phyloP scores from a whole-genome alignment of 345 rosid species.

The Carallia brachiata region DNA sequence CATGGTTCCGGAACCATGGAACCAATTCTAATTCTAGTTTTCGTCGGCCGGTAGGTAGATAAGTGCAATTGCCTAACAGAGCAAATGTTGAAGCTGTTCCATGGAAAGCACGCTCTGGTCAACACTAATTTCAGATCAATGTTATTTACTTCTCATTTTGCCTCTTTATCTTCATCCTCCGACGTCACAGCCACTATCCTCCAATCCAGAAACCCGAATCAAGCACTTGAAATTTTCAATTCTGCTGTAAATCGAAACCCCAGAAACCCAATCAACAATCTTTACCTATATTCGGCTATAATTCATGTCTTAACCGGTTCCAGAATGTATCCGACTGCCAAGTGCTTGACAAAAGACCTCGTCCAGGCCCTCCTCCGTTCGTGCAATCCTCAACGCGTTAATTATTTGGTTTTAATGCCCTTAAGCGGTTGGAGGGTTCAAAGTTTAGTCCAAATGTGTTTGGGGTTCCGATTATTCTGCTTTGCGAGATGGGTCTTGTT shows the following conservation, averaged over 20 bases:
- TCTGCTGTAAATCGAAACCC: conserved; percentile 22
- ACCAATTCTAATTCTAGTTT: too few species aligned
- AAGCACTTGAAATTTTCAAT: conserved; percentile 41
- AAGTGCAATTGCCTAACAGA: too few species aligned
- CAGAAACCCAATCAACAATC: conserved; percentile 30
- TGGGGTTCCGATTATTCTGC: conserved; percentile 46
- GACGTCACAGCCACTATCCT: conserved; percentile 40
- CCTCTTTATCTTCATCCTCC: conserved; percentile 14
- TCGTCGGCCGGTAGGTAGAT: too few species aligned
- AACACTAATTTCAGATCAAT: neutral
- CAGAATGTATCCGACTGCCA: conserved; percentile 40
- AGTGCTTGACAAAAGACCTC: conserved; percentile 65
- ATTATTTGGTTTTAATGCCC: conserved; percentile 38
- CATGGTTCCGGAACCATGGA: too few species aligned
- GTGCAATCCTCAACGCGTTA: conserved; percentile 27
- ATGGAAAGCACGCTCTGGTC: neutral
- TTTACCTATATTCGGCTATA: conserved; percentile 28
- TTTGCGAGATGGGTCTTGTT: conserved; percentile 48
- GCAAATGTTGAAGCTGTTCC: neutral
- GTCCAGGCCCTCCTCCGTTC: conserved; percentile 35
- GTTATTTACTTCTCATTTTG: neutral
- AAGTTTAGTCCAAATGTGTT: conserved; percentile 46
- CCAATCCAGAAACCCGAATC: conserved; percentile 36
- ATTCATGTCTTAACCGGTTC: conserved; percentile 39
- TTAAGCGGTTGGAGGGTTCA: conserved; percentile 23